Evolutionary conservation across 2,329 filamentous ascomycete species (phyloP).

Genomic region (Colletotrichum noveboracense): DNA sequence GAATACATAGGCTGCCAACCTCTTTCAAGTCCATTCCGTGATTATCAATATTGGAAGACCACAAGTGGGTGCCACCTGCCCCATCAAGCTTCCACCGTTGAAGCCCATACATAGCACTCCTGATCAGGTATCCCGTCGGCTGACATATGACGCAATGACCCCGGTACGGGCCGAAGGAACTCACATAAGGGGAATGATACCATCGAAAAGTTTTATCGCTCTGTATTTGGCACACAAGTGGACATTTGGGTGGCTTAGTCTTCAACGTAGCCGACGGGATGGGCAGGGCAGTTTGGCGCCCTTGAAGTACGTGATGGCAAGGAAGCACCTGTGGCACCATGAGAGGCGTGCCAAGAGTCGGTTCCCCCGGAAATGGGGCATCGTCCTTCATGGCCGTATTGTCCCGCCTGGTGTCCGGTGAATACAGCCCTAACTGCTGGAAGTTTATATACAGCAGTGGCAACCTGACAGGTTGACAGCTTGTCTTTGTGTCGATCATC

Average conservation of each 20-base stretch:
- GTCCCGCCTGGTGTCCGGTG: neutral
- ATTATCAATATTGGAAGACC: neutral
- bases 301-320: too few species aligned
- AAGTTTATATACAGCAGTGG: neutral
- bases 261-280: neutral
- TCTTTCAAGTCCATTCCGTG: neutral
- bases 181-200: too few species aligned
- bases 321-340: neutral
- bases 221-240: neutral
- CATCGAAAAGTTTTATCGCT: fast-evolving
- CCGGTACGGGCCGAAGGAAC: neutral
- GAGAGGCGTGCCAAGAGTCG: neutral
- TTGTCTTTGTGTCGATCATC: neutral
- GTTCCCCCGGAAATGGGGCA: neutral
- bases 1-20: neutral
- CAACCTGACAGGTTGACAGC: too few species aligned
- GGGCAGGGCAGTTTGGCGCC: too few species aligned
- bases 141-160: neutral
- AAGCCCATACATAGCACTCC: neutral
- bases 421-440: neutral
- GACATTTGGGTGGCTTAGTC: fast-evolving
- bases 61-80: neutral
- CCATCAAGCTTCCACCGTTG: neutral
- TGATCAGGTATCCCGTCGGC: neutral
- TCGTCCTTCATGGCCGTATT: neutral